Evolutionary conservation across 176 grass and related monocot species (phyloP), one percentile per base, ranked within the genome.

Genomic region (Hyparrhenia diplandra): DNA sequence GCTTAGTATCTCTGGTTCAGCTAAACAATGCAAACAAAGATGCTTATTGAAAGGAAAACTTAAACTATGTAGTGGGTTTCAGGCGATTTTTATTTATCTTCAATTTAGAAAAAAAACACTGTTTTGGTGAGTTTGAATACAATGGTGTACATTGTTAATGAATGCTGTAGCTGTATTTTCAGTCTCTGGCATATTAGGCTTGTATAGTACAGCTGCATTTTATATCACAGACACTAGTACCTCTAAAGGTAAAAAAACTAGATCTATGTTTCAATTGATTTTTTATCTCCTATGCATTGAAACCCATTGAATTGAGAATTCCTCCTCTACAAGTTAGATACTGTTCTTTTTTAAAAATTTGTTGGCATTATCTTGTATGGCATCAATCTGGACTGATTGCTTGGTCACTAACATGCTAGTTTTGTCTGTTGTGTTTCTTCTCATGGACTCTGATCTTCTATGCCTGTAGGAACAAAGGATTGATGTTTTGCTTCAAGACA

Each of bases 381-480:
- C 66, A 69, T 41, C 34, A 39, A 20, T 76, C 28, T 61, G 41
- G 40, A 60, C 14, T 76, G 51, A 37, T 36, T 57, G 35, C 6
- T 24, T 36, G 30, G 13, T 61, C 4, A 24, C 45, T 18, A 12
- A 31, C 29, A 80, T 68, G 46, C 28, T 67, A 46, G 4, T 58
- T 62, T 42, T 42, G 4, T 12, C 8, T 42, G 6, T 57, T 24
- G 2, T 24, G 3, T 59, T 61, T 62, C 37, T 69, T 36, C 5
- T n/a, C 23, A 37, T 69, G 67, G 5, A 51, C 42, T 35, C 30
- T 66, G 76, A 20, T 66, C 10, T 13, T 66, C 17, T 8, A 32
- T 32, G 7, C 40, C 27, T 25, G 0, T 40, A 80, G 78, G 64
- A 69, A 80, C 78, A 80, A 80, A 69, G 64, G 64, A 12, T 35